Evolutionary conservation across 768 basidiomycete genomes (phyloP), one percentile per base, ranked within the genome.

Genomic region (Russula foetens): DNA sequence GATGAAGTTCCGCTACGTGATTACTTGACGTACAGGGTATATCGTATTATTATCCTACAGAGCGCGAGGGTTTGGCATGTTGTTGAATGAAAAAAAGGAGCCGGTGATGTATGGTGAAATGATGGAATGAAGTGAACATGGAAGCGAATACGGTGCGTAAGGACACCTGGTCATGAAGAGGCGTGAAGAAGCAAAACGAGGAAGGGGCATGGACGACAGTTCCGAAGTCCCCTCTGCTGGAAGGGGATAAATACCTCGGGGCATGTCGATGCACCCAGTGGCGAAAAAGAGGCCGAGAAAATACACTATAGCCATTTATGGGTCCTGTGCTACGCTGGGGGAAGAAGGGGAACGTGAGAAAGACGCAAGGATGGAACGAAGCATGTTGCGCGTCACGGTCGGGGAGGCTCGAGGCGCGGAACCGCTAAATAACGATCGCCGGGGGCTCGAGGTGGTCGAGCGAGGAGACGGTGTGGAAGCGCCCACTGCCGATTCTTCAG

Each of bases 21-120:
- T 23, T 54, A 41, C 33, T 41, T 48, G 47, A 28, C 29, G 61
- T 62, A 62, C 56, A 62, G 61, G 61, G 59, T 60, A 59, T 59
- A 54, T 24, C 38, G 29, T n/a, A 35, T 43, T 29, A 41, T 41
- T 48, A 53, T 47, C 53, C 44, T 60, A 60, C 59, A 60, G 12
- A 38, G 29, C 59, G 9, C 52, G n/a, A 48, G 38, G 44, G 38
- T 9, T 46, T 60, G 52, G 19, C 46, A 48, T 46, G 47, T 53
- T 54, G 52, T 31, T n/a, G 29, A 59, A 35, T 46, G 33, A 59
- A 47, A 35, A 24, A 48, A n/a, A n/a, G n/a, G n/a, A 54, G 52
- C 15, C 59, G 33, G 15, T 38, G 58, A 35, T 52, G 39, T 45
- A 54, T 60, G 45, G 11, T 52, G 33, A 35, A 46, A 59, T 59